A percentile compares a stretch with the other conserved stretches of the same genome.
phyloP scores from a whole-genome alignment of 1,139 yeast genomes.

The Suzukiozyma palmioleophila region DNA sequence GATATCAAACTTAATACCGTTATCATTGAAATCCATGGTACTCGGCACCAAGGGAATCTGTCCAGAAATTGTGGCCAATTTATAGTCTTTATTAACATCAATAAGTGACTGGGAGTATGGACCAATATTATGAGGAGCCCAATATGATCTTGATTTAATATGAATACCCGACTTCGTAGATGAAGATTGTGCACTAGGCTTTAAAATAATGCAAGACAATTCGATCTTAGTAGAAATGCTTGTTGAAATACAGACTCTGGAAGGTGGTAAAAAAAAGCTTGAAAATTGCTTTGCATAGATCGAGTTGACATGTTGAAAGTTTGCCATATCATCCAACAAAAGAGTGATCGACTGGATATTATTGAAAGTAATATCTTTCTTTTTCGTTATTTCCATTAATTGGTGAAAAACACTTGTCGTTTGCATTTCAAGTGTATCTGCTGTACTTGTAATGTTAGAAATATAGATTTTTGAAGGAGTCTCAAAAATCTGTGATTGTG shows the following conservation, averaged over 20 bases:
- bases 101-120: conserved; percentile 88
- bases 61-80: conserved; percentile 72
- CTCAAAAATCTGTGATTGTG: conserved; percentile 1
- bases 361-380: conserved; percentile 26
- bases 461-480: conserved; percentile 37
- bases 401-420: conserved; percentile 42
- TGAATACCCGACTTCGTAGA: conserved; percentile 64
- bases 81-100: conserved; percentile 31
- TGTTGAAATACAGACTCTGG: conserved; percentile 80
- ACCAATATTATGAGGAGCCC: conserved; percentile 99
- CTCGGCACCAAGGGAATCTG: conserved; percentile 85
- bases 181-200: conserved; percentile 14
- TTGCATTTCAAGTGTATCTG: conserved; percentile 38
- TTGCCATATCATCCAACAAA: conserved; percentile 57
- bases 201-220: conserved; percentile 53
- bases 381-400: conserved; percentile 27
- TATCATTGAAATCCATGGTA: conserved; percentile 46
- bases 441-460: conserved; percentile 40
- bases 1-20: conserved; percentile 24
- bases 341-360: conserved; percentile 56
- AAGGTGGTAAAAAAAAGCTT: conserved; percentile 67
- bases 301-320: conserved; percentile 57
- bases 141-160: conserved; percentile 85
- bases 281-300: conserved; percentile 55
- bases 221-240: conserved; percentile 42